Conservation (phyloP, 345 rosid species). For the Geranium brycei region DNA sequence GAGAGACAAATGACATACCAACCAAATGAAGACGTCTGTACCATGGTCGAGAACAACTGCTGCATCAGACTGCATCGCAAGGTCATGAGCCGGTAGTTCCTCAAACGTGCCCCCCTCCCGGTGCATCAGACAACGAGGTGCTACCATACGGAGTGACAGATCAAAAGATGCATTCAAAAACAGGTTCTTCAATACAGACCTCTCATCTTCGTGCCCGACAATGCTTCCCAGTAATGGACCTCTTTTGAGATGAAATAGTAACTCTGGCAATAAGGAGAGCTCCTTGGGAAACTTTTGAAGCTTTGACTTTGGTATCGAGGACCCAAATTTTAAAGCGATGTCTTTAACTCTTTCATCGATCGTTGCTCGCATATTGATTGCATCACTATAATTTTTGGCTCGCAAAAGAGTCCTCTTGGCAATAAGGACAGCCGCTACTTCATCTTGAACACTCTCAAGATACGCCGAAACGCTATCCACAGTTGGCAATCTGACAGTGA, state of each 20-base stretch:
- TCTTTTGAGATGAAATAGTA: slow-evolving; percentile 83
- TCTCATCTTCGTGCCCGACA: slow-evolving; percentile 95
- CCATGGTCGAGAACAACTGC: slow-evolving; percentile 99
- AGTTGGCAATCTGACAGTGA: slow-evolving; percentile 67
- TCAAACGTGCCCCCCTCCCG: slow-evolving; percentile 95
- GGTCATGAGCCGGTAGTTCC: slow-evolving; percentile 85
- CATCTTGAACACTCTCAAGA: slow-evolving; percentile 71
- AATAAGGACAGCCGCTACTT: slow-evolving; percentile 78
- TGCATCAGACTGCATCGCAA: slow-evolving; percentile 88
- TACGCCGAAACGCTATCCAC: slow-evolving; percentile 81
- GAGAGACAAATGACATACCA: slow-evolving; percentile 40
- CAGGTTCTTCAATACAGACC: slow-evolving; percentile 71
- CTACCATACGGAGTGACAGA: slow-evolving; percentile 87
- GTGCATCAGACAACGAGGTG: slow-evolving; percentile 91
- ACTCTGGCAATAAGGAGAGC: slow-evolving; percentile 61
- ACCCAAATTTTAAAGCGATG: slow-evolving; percentile 61
- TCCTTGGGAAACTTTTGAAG: slow-evolving; percentile 76
- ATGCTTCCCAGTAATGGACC: slow-evolving; percentile 92
- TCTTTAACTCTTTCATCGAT: slow-evolving; percentile 92
- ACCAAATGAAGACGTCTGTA: slow-evolving; percentile 92
- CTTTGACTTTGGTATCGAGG: slow-evolving; percentile 76
- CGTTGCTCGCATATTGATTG: slow-evolving; percentile 57
- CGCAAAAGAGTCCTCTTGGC: slow-evolving; percentile 76
- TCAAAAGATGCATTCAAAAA: slow-evolving; percentile 86
- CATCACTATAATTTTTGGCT: slow-evolving; percentile 55